phyloP scores from a whole-genome alignment of 805 yeast genomes.

The Metschnikowia lochheadii region DNA sequence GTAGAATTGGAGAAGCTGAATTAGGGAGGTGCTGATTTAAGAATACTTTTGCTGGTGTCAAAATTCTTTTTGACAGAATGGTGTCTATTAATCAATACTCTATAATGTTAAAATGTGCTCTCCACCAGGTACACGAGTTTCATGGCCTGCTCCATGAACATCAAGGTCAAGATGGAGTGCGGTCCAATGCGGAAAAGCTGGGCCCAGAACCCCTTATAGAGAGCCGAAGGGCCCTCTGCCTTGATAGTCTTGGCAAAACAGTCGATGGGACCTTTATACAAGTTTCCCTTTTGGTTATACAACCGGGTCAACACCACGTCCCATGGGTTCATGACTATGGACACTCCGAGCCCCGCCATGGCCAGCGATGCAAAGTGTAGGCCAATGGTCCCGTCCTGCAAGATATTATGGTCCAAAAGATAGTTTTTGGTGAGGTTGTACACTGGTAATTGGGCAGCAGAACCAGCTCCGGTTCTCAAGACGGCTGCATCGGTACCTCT shows the following conservation, averaged over 20 bases:
- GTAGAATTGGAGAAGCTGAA: no score
- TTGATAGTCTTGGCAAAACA: conserved; percentile 79
- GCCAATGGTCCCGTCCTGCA: conserved; percentile 56
- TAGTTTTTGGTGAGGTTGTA: conserved; percentile 73
- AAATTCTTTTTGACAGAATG: no score
- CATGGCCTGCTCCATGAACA: conserved; percentile 95
- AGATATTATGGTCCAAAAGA: conserved; percentile 48
- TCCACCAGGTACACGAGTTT: conserved; percentile 42
- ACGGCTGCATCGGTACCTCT: conserved; percentile 95
- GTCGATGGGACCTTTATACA: conserved; percentile 83
- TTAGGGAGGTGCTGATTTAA: no score
- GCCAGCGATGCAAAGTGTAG: conserved; percentile 73
- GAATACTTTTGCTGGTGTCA: no score
- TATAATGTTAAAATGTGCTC: conserved; percentile 1
- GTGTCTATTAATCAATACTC: neutral
- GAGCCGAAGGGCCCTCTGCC: conserved; percentile 80
- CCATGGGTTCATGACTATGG: conserved; percentile 95
- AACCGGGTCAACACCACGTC: conserved; percentile 93
- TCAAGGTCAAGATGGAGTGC: conserved; percentile 84
- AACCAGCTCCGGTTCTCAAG: conserved; percentile 91
- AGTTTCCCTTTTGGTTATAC: conserved; percentile 88
- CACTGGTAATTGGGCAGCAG: conserved; percentile 90
- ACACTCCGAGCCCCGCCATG: conserved; percentile 86
- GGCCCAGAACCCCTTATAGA: conserved; percentile 94
- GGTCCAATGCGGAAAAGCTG: conserved; percentile 92